Conservation (phyloP, 2,329 filamentous ascomycete genomes). For the Aschersonia sp. region DNA sequence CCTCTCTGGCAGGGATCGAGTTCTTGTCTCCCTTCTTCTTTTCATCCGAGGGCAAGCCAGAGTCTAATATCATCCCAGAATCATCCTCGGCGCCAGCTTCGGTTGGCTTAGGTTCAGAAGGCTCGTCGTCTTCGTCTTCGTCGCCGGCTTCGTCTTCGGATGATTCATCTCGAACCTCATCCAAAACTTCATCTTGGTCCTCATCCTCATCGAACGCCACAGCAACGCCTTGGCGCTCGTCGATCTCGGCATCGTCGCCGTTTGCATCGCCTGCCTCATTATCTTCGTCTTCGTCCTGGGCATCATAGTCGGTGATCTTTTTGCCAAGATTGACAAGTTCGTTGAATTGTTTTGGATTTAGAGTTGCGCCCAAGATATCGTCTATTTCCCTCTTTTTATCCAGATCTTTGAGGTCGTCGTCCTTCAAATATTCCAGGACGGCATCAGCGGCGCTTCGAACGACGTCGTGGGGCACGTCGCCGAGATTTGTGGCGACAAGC, state of each 20-base stretch:
- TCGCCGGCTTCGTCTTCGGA: conserved; percentile 66
- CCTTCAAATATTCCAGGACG: conserved; percentile 80
- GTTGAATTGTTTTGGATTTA: conserved; percentile 87
- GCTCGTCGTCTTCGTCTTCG: conserved; percentile 29
- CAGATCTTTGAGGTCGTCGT: conserved; percentile 89
- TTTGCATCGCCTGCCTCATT: conserved; percentile 55
- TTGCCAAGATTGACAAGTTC: conserved; percentile 92
- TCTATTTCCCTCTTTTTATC: conserved; percentile 98
- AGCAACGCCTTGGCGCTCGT: conserved; percentile 90
- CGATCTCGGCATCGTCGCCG: conserved; percentile 61
- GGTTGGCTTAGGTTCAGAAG: not conserved
- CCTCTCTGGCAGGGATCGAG: conserved; percentile 67
- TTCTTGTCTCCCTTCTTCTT: conserved; percentile 39
- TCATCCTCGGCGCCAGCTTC: conserved; percentile 51
- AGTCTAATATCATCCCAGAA: conserved; percentile 67
- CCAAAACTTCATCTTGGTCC: conserved; percentile 59
- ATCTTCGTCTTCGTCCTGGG: conserved; percentile 87
- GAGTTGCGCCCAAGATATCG: conserved; percentile 70
- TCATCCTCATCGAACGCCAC: conserved; percentile 96
- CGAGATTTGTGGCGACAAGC: conserved; percentile 73
- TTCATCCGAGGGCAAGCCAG: conserved; percentile 32
- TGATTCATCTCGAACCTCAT: conserved; percentile 79
- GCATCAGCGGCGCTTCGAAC: conserved; percentile 90
- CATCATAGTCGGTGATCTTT: conserved; percentile 97
- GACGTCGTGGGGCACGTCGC: conserved; percentile 84